Conservation (phyloP, 768 basidiomycete genomes). For the Russula griseocarnosa region DNA sequence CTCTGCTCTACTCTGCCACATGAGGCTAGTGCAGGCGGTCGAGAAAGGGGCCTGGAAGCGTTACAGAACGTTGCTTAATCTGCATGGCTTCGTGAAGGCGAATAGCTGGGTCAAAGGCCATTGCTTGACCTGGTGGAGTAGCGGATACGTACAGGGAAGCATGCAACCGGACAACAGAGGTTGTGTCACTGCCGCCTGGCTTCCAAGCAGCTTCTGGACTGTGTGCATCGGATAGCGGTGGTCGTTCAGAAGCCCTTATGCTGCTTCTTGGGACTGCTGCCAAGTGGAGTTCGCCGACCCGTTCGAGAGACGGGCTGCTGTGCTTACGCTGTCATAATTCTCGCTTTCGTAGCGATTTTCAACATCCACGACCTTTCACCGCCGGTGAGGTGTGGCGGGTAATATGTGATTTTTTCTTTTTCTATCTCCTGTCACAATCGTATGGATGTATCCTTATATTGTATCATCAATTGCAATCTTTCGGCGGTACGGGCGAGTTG, state of each 20-base stretch:
- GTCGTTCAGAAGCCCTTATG: not conserved
- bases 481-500: too few relatives aligned
- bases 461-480: too few relatives aligned
- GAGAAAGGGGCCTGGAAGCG: slow-evolving; percentile 26
- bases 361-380: too few relatives aligned
- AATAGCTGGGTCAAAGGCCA: slow-evolving; percentile 13
- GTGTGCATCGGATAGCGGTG: slow-evolving; percentile 18
- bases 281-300: slow-evolving; percentile 18
- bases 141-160: slow-evolving; percentile 23
- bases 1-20: slow-evolving; percentile 16
- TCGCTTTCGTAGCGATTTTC: too few relatives aligned
- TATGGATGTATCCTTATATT: too few relatives aligned
- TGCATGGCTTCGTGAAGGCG: slow-evolving; percentile 20
- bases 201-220: slow-evolving; percentile 11
- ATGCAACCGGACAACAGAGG: slow-evolving; percentile 10
- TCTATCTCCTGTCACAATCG: too few relatives aligned
- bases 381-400: too few relatives aligned
- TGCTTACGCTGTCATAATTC: too few relatives aligned
- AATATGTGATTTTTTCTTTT: too few relatives aligned
- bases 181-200: slow-evolving; percentile 8
- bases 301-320: too few relatives aligned
- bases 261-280: not conserved
- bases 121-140: slow-evolving; percentile 7
- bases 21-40: slow-evolving; percentile 9
- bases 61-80: slow-evolving; percentile 25